A percentile compares a stretch with the other conserved stretches of the same genome.
phyloP scores from a whole-genome alignment of 23 red algal genomes.

The Chondrus crispus region DNA sequence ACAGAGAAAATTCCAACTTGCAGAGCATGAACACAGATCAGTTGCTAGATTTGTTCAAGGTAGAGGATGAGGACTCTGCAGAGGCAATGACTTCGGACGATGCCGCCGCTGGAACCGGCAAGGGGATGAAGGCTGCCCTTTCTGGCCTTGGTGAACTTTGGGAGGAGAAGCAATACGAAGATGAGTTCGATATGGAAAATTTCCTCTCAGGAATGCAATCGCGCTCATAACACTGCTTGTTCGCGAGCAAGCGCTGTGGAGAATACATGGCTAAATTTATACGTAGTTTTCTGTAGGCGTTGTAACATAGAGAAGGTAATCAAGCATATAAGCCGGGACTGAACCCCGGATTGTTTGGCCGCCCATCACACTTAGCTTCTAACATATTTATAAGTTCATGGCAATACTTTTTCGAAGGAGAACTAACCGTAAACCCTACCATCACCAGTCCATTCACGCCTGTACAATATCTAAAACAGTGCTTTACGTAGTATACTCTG shows the following conservation, averaged over 20 bases:
- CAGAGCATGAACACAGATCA: constrained; percentile 83
- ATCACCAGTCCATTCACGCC: too few relatives aligned
- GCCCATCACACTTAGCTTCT: too few relatives aligned
- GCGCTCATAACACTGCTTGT: background rate
- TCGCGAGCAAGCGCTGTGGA: background rate
- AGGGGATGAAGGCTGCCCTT: constrained; percentile 58
- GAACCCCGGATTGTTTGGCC: too few relatives aligned
- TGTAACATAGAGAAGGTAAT: too few relatives aligned
- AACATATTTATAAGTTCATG: too few relatives aligned
- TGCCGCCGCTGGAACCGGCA: constrained; percentile 14
- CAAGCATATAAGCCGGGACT: too few relatives aligned
- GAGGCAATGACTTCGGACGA: background rate
- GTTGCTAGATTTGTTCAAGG: constrained; percentile 78
- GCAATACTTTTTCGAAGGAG: too few relatives aligned
- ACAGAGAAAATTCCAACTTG: constrained; percentile 82
- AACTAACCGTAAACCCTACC: too few relatives aligned
- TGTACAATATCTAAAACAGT: too few relatives aligned
- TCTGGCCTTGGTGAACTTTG: constrained; percentile 67
- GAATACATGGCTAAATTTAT: background rate
- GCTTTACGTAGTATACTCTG: constrained; percentile 95
- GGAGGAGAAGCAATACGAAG: constrained; percentile 88
- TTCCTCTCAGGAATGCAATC: constrained; percentile 55
- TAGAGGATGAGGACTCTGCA: constrained; percentile 38
- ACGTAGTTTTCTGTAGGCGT: too few relatives aligned
- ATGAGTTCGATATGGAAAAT: constrained; percentile 75